These are phyloP conservation scores for Arxiozyma bovina DNA, from an alignment of 1,139 yeast genomes.

Conservation along the genomic window DNA sequence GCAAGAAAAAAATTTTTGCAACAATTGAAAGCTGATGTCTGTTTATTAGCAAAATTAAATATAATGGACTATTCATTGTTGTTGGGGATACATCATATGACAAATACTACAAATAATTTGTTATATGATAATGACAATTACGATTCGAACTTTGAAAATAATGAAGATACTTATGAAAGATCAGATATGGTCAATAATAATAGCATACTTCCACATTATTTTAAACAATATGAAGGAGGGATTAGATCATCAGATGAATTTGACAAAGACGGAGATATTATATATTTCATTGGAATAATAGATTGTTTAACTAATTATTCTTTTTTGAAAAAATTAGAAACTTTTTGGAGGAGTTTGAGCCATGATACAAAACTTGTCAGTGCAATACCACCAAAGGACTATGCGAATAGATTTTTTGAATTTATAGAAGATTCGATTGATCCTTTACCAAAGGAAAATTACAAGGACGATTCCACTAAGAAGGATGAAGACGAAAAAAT, in stretches of 20 bases:
- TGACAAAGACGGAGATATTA: slow-evolving; percentile 54
- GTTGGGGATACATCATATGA: slow-evolving; percentile 76
- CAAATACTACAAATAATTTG: slow-evolving; percentile 25
- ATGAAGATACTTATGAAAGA: not conserved
- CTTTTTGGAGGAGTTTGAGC: slow-evolving; percentile 70
- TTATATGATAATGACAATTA: slow-evolving; percentile 10
- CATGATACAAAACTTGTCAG: slow-evolving; percentile 67
- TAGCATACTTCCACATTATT: slow-evolving; percentile 35
- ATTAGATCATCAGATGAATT: slow-evolving; percentile 62
- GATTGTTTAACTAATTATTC: slow-evolving; percentile 89
- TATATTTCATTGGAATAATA: slow-evolving; percentile 87
- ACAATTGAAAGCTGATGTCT: slow-evolving; percentile 71
- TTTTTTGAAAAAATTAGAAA: slow-evolving; percentile 67
- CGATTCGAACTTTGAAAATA: not conserved
- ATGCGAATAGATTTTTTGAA: slow-evolving; percentile 73
- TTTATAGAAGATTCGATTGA: slow-evolving; percentile 43
- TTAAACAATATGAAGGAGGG: slow-evolving; percentile 83
- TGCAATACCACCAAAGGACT: slow-evolving; percentile 84
- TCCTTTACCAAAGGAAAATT: slow-evolving; percentile 15
- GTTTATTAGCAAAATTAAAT: slow-evolving; percentile 59
- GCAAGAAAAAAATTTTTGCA: slow-evolving; percentile 50
- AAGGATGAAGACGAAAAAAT: slow-evolving; percentile 16
- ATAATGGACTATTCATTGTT: slow-evolving; percentile 94
- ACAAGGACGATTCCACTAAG: slow-evolving; percentile 20
- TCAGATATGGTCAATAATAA: not conserved